Percentiles rank a stretch among this genome's conserved stretches.
These are phyloP conservation scores for Rhizophagus prolifer DNA, from an alignment of 192 early-diverging fungal species.

Conservation along the genomic window DNA sequence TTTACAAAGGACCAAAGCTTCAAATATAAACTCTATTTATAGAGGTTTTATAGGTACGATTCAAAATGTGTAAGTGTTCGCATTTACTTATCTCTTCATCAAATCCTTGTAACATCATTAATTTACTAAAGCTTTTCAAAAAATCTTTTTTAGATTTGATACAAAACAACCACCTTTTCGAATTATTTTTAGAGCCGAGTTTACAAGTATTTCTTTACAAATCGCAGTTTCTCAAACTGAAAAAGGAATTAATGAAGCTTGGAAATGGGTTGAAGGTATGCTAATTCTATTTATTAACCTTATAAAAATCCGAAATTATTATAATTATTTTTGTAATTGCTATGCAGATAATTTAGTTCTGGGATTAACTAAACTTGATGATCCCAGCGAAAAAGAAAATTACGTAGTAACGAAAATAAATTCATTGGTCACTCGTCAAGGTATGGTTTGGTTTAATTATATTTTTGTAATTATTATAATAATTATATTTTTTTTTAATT, in stretches of 20 bases:
- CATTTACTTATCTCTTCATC: background rate
- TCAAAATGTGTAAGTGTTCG: slow-evolving; percentile 79
- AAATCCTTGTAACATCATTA: background rate
- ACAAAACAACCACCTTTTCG: slow-evolving; percentile 91
- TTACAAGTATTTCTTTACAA: slow-evolving; percentile 63
- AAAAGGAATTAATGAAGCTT: slow-evolving; percentile 83
- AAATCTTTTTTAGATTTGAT: slow-evolving; percentile 64
- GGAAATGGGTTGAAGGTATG: slow-evolving; percentile 83
- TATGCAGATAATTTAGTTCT: no score
- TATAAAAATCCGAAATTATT: background rate
- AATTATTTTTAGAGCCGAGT: slow-evolving; percentile 71
- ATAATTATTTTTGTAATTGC: background rate
- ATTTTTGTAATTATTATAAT: background rate
- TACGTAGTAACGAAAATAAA: slow-evolving; percentile 91
- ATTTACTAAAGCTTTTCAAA: background rate
- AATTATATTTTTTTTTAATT: slow-evolving; percentile 6
- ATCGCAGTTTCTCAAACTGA: slow-evolving; percentile 82
- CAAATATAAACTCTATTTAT: slow-evolving; percentile 54
- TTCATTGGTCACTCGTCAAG: slow-evolving; percentile 76
- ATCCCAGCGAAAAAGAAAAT: slow-evolving; percentile 74
- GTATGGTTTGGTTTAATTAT: slow-evolving; percentile 41
- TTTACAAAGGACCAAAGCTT: slow-evolving; percentile 65
- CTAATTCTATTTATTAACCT: background rate
- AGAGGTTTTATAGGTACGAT: slow-evolving; percentile 82
- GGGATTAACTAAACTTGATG: slow-evolving; percentile 74